phyloP scores from a whole-genome alignment of 345 rosid genomes.

The Eucalyptus pumila region DNA sequence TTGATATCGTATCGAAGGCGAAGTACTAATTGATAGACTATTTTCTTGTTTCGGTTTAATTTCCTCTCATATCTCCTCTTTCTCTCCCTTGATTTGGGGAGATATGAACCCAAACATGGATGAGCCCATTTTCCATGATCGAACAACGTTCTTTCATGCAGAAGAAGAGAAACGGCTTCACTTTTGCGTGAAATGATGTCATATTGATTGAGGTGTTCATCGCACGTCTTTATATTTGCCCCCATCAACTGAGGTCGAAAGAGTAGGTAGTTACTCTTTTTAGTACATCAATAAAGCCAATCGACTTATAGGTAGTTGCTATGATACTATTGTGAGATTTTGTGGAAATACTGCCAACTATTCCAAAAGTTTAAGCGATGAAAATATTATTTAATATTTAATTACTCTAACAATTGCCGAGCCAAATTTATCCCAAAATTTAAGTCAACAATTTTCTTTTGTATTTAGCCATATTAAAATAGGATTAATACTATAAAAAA shows the following conservation, averaged over 20 bases:
- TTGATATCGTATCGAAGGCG: not conserved
- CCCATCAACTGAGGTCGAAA: not conserved
- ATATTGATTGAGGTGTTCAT: not conserved
- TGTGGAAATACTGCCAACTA: fast-evolving
- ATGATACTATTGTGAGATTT: too few species aligned
- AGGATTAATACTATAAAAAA: not conserved
- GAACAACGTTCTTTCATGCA: not conserved
- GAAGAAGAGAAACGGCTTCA: not conserved
- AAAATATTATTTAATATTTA: too few species aligned
- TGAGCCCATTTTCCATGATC: not conserved
- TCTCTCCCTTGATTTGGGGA: not conserved
- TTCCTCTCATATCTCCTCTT: not conserved
- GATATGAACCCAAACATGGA: not conserved
- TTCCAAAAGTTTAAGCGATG: too few species aligned
- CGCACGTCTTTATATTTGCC: not conserved
- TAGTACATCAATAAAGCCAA: not conserved
- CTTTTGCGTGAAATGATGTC: not conserved
- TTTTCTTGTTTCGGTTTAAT: not conserved
- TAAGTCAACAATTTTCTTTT: not conserved
- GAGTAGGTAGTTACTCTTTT: not conserved
- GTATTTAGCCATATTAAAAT: not conserved
- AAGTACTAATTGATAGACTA: not conserved
- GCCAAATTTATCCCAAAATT: not conserved
- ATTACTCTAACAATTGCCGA: not conserved
- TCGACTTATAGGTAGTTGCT: not conserved